These are phyloP conservation scores for Arxiozyma heterogenica DNA, from an alignment of 1,139 yeast genomes.

Conservation along the genomic window DNA sequence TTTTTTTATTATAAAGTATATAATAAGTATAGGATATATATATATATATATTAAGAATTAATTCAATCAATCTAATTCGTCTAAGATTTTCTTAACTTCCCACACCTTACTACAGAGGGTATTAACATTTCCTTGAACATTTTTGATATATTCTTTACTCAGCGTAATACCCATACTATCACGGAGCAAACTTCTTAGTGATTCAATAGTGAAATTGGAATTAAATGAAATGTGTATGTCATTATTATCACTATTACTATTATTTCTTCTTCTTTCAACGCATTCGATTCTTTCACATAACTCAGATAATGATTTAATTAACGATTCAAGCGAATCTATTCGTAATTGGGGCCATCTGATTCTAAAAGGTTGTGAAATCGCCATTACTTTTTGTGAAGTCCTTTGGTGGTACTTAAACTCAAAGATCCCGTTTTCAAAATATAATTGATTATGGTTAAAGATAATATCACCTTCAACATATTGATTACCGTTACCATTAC, in stretches of 20 bases:
- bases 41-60: neutral
- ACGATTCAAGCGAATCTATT: constrained; percentile 30
- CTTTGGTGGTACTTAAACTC: constrained; percentile 69
- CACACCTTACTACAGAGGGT: constrained; percentile 27
- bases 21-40: neutral
- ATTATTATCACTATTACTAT: neutral
- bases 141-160: constrained; percentile 29
- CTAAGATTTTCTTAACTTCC: constrained; percentile 30
- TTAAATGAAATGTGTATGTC: constrained; percentile 5
- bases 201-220: constrained; percentile 13
- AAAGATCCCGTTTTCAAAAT: constrained; percentile 66
- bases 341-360: constrained; percentile 39
- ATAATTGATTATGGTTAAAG: constrained; percentile 44
- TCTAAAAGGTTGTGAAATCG: constrained; percentile 64
- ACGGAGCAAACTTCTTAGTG: constrained; percentile 24
- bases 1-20: too few species aligned
- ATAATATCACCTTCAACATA: constrained; percentile 41
- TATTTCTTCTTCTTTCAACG: constrained; percentile 9
- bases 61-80: constrained; percentile 16
- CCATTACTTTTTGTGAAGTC: constrained; percentile 63
- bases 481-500: constrained; percentile 14
- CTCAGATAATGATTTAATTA: constrained; percentile 17
- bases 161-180: constrained; percentile 31
- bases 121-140: constrained; percentile 28
- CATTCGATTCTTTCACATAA: constrained; percentile 21